phyloP scores from a whole-genome alignment of 495 filamentous ascomycete species.

The Podospora sp. region DNA sequence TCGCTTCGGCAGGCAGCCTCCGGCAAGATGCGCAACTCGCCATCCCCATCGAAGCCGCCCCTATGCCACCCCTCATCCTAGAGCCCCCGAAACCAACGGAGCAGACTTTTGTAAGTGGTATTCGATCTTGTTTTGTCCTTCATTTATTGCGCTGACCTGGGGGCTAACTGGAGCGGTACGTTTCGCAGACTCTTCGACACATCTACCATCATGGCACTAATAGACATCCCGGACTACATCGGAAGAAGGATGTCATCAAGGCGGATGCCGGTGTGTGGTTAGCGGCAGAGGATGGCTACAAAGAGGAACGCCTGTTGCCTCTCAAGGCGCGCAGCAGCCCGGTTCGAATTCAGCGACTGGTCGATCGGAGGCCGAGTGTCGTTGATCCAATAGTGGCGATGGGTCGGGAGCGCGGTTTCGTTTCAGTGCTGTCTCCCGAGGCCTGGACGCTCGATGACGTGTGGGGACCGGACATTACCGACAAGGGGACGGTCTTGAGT shows the following conservation, averaged over 20 bases:
- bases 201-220: slow-evolving; percentile 85
- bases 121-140: background rate
- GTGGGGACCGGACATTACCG: slow-evolving; percentile 76
- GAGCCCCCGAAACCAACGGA: slow-evolving; percentile 44
- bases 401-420: slow-evolving; percentile 63
- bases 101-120: slow-evolving; percentile 53
- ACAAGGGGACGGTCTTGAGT: slow-evolving; percentile 80
- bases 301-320: slow-evolving; percentile 49
- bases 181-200: slow-evolving; percentile 73
- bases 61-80: slow-evolving; percentile 41
- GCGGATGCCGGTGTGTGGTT: slow-evolving; percentile 64
- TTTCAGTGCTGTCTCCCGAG: slow-evolving; percentile 60
- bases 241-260: slow-evolving; percentile 67
- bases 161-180: background rate
- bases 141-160: background rate
- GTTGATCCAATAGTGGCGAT: slow-evolving; percentile 75
- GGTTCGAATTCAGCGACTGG: slow-evolving; percentile 73
- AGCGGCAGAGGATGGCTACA: slow-evolving; percentile 63
- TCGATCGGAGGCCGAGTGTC: slow-evolving; percentile 71
- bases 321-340: slow-evolving; percentile 60
- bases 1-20: slow-evolving; percentile 26
- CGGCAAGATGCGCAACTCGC: slow-evolving; percentile 28
- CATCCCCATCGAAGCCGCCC: slow-evolving; percentile 40
- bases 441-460: slow-evolving; percentile 87
- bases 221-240: slow-evolving; percentile 72